Conservation (phyloP, 2,329 filamentous ascomycete genomes). For the Fusarium sp. region DNA sequence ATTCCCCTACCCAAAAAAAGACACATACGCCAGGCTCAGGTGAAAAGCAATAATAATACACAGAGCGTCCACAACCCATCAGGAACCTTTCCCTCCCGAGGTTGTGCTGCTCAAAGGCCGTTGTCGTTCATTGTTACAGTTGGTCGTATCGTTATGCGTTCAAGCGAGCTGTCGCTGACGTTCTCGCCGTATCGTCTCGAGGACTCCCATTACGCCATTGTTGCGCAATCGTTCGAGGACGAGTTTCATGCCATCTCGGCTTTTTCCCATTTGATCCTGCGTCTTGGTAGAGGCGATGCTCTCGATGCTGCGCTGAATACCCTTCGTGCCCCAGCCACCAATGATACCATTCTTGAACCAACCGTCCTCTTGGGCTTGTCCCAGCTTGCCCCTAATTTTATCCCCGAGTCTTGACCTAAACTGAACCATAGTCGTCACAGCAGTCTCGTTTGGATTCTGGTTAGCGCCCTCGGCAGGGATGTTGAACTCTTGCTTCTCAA, state of each 20-base stretch:
- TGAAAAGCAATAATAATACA: conserved; percentile 44
- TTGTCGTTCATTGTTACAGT: conserved; percentile 42
- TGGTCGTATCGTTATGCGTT: conserved; percentile 29
- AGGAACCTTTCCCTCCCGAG: conserved; percentile 13
- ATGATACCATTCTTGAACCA: conserved; percentile 63
- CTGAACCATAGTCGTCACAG: conserved; percentile 78
- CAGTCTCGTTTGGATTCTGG: conserved; percentile 59
- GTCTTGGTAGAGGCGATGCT: conserved; percentile 81
- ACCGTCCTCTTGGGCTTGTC: conserved; percentile 57
- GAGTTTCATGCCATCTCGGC: conserved; percentile 83
- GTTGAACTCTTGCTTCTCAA: conserved; percentile 79
- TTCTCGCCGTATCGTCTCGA: conserved; percentile 64
- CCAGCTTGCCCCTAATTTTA: conserved; percentile 67
- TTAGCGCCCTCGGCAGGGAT: conserved; percentile 47
- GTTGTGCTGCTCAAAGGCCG: conserved; percentile 33
- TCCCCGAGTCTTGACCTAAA: conserved; percentile 79
- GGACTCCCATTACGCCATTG: conserved; percentile 66
- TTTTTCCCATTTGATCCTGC: conserved; percentile 81
- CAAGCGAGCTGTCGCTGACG: conserved; percentile 49
- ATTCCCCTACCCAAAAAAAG: conserved; percentile 39
- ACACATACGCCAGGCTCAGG: conserved; percentile 51
- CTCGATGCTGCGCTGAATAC: conserved; percentile 84
- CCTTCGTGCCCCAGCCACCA: conserved; percentile 71
- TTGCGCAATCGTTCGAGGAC: conserved; percentile 76
- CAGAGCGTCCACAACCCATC: conserved; percentile 45